Evolutionary conservation across 2,329 filamentous ascomycete genomes (phyloP), one percentile per base, ranked within the genome.

Genomic region (Daldinia eschscholtzii): DNA sequence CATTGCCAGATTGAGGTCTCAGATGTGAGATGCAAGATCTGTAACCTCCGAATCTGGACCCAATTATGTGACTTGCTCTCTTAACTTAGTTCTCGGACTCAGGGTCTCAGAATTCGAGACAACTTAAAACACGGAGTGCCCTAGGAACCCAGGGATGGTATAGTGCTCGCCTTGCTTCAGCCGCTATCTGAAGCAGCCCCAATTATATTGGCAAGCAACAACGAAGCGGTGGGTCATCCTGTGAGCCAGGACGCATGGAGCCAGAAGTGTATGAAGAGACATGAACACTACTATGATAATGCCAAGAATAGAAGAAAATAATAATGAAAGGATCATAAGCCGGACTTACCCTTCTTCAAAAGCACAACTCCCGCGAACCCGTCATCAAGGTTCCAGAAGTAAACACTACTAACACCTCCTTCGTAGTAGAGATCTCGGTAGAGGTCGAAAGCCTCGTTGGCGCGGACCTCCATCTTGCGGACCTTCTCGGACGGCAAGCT

Each of bases 311-410:
- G 18, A 10, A 52, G 4, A 23, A 9, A 35, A 35, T 9, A 33
- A 37, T 48, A 42, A 15, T 57, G 48, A 48, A 61, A 28, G 42
- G 44, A 23, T 39, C 52, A 59, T 30, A 20, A 23, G 39, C 57
- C 10, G 60, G 46, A 83, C 86, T 74, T 82, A 93, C 93, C 89
- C 83, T 99, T 99, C 87, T 99, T 99, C 77, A 99, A 83, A 75
- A 99, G 82, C 63, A 99, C 94, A 1, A 98, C 96, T 0, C 96
- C 96, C 0, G 96, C 96, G 79, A 99, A 99, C 7, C 96, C 96
- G 81, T 99, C 96, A 76, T 99, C 96, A 79, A 98, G 83, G 79
- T 98, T 96, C 96, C 96, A 99, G 71, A 99, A 93, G 82, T 99
- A 99, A 42, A 98, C 96, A 78, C 93, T 97, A 74, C 93, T 96